A percentile compares a stretch with the other conserved stretches of the same genome.
These are phyloP conservation scores for Geotrichum fermentans DNA, from an alignment of 1,139 yeast species.

Conservation along the genomic window DNA sequence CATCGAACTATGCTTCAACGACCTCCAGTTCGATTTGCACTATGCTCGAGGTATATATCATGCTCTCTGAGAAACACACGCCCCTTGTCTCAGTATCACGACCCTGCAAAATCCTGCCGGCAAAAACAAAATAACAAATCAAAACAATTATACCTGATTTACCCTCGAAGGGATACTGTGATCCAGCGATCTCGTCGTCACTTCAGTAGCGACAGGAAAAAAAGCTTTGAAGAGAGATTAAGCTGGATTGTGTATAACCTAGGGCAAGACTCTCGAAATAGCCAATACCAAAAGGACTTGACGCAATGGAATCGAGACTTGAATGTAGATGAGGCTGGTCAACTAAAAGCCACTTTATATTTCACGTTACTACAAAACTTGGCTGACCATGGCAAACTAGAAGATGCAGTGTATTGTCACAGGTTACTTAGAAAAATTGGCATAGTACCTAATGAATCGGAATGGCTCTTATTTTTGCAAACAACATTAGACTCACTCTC, in stretches of 20 bases:
- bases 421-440: not conserved
- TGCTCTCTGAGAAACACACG: too few species aligned
- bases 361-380: not conserved
- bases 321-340: not conserved
- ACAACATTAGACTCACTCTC: not conserved
- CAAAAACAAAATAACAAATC: too few species aligned
- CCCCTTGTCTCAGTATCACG: too few species aligned
- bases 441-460: not conserved
- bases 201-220: too few species aligned
- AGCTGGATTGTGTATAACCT: slow-evolving; percentile 1
- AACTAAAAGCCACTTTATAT: not conserved
- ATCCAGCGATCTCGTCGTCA: too few species aligned
- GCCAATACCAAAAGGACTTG: not conserved
- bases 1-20: slow-evolving; percentile 1
- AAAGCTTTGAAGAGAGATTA: too few species aligned
- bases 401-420: not conserved
- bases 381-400: not conserved
- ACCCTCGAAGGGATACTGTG: too few species aligned
- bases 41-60: too few species aligned
- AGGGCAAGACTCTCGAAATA: not conserved
- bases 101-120: too few species aligned
- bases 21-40: not conserved
- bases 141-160: too few species aligned
- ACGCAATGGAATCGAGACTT: not conserved
- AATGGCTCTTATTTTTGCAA: not conserved